Evolutionary conservation across 1,284 basidiomycete species (phyloP), one percentile per base, ranked within the genome.

Genomic region (Xerocomus nothofagi): DNA sequence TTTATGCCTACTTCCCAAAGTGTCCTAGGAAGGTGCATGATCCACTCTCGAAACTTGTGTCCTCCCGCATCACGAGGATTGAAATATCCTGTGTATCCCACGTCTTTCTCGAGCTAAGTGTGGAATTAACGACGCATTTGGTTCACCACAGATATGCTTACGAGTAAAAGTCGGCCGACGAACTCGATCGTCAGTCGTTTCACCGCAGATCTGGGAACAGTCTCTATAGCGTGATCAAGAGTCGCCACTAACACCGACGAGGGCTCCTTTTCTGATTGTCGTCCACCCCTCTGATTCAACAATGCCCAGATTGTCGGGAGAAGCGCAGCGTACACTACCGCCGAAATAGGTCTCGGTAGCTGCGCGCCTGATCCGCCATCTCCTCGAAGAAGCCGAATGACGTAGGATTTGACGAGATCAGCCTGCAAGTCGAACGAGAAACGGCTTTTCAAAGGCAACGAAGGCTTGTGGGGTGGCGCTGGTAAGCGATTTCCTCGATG

Each of bases 301-400:
- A 97, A 72, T 23, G 85, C 80, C 91, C 92, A 96, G 38, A 96
- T 76, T 2, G 91, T 88, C 2, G 93, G 91, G 18, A 93, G 72
- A 26, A 95, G 74, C 2, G 84, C 77, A 3, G 70, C 61, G 69
- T 93, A 96, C 12, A 82, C 76, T n/a, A 75, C 62, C 1, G 82
- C 70, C 11, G 80, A 76, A 42, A 94, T 71, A 0, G 80, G 53
- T 61, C 73, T 64, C 67, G 70, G 61, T 59, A 77, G 59, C 60
- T 73, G 71, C 50, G 59, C 65, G 36, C 62, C 57, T 21, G 69
- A 67, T 42, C 74, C 66, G 34, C 78, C 74, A 60, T 79, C 76
- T 6, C 82, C 84, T 6, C 67, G 68, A n/a, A 96, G 76, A 26
- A 86, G 75, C 23, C 77, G 73, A 11, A 80, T 72, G 50, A 94